Base-by-base conservation (phyloP, 2,329 filamentous ascomycete species). In the Exophiala sp. region DNA sequence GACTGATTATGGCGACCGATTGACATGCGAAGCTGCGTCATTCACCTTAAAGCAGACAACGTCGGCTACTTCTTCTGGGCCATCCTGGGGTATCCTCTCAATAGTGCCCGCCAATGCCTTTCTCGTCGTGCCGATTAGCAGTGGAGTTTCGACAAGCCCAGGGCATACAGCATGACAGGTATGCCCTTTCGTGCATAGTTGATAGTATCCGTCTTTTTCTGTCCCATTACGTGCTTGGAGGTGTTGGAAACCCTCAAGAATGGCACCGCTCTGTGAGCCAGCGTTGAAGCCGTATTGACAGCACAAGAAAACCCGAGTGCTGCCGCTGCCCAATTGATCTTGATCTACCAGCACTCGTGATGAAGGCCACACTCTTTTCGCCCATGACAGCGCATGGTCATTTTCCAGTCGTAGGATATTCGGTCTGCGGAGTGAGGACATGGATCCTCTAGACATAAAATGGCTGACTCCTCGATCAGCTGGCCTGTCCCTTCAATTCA, bases 21-120 rank as follows among this genome's bases (percentile, higher is more conserved):
- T 87, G 84, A 88, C 87, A 66, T 86, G 88, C 54, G 79, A 80
- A 66, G 82, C 85, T 2, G 84, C 83, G 63, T 86, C 81, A 62
- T 82, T 85, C 18, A 87, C 71, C 62, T 87, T 73, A 66, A 87
- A 88, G 11, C 86, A 80, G 2, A 85, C 85, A 1, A 86, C 84
- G 3, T 86, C 80, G 0, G 78, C 78, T 1, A 81, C 70, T 56
- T 81, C 78, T 12, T 75, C 71, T 0, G 76, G 71, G 1, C 78
- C 75, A 80, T 66, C 39, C 33, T 84, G 70, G 63, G 84, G 76
- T 52, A 75, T 75, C 63, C 2, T 63, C 64, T 5, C 73, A 18
- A 54, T 49, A 6, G 74, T 71, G 0, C 65, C 63, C 52, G 73
- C 69, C 71, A 74, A 75, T 5, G 65, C 66, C 7, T 68, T 66